Conservation (phyloP, 495 filamentous ascomycete species). For the Aspergillus kassunensis region DNA sequence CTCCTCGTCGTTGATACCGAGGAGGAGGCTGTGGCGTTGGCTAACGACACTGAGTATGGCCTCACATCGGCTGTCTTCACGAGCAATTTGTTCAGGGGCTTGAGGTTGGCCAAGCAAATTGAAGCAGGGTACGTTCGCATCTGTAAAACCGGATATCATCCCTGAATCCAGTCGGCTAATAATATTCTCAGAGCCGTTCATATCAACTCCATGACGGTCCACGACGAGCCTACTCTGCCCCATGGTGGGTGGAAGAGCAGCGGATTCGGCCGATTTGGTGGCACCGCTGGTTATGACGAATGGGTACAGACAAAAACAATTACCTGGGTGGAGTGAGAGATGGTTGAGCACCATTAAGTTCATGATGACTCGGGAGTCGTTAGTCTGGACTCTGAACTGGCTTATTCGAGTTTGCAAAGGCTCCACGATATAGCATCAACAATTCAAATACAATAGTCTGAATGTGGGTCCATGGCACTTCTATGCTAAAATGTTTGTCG, state of each 20-base stretch:
- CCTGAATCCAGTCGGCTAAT: not conserved
- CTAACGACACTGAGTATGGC: conserved; percentile 53
- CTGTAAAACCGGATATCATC: too few relatives aligned
- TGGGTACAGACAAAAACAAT: conserved; percentile 83
- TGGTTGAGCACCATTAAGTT: not conserved
- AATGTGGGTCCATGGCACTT: not conserved
- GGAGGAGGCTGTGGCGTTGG: conserved; percentile 45
- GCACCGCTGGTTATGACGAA: conserved; percentile 57
- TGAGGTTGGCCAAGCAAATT: conserved; percentile 46
- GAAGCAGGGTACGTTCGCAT: conserved; percentile 41
- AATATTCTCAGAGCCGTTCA: conserved; percentile 60
- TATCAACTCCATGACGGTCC: conserved; percentile 80
- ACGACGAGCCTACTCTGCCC: conserved; percentile 75
- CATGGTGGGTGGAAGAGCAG: conserved; percentile 86
- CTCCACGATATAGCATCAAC: not conserved
- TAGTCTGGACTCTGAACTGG: too few relatives aligned
- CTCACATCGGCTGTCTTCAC: conserved; percentile 48
- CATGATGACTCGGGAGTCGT: too few relatives aligned
- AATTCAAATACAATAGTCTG: not conserved
- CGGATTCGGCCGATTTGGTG: conserved; percentile 72
- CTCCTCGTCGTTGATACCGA: conserved; percentile 44
- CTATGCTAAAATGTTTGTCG: not conserved
- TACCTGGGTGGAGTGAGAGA: conserved; percentile 52
- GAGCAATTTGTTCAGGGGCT: conserved; percentile 42
- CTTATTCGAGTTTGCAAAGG: too few relatives aligned